Evolutionary conservation across 768 basidiomycete species (phyloP).

Genomic region (Myochromella boudieri): DNA sequence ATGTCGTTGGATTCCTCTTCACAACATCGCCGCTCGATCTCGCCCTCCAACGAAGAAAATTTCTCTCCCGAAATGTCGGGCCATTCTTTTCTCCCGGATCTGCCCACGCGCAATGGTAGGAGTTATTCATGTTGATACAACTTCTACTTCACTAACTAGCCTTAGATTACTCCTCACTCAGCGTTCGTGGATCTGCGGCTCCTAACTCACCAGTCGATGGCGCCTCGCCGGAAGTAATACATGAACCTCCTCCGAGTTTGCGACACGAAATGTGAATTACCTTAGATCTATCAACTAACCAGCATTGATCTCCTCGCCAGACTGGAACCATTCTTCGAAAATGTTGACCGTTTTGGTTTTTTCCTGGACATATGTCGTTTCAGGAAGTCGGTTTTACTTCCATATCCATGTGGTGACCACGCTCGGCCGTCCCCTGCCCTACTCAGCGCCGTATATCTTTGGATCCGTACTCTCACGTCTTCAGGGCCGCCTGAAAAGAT

Average conservation of each 20-base stretch:
- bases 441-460: slow-evolving; percentile 46
- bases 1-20: not conserved
- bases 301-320: not conserved
- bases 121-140: too few relatives aligned
- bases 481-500: not conserved
- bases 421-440: too few relatives aligned
- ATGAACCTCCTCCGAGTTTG: not conserved
- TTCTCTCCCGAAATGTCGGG: too few relatives aligned
- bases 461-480: slow-evolving; percentile 43
- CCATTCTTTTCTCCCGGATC: too few relatives aligned
- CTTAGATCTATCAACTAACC: too few relatives aligned
- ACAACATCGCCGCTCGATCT: slow-evolving; percentile 4
- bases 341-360: slow-evolving; percentile 47
- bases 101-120: too few relatives aligned
- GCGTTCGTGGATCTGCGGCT: not conserved
- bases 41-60: too few relatives aligned
- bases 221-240: not conserved
- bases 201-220: not conserved
- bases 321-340: slow-evolving; percentile 2
- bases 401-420: slow-evolving; percentile 42
- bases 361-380: slow-evolving; percentile 55
- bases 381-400: slow-evolving; percentile 41
- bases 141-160: too few relatives aligned
- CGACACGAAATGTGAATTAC: not conserved
- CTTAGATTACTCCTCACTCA: too few relatives aligned